These are phyloP conservation scores for Cucumis hystrix DNA, from an alignment of 306 rosid species.

Conservation along the genomic window DNA sequence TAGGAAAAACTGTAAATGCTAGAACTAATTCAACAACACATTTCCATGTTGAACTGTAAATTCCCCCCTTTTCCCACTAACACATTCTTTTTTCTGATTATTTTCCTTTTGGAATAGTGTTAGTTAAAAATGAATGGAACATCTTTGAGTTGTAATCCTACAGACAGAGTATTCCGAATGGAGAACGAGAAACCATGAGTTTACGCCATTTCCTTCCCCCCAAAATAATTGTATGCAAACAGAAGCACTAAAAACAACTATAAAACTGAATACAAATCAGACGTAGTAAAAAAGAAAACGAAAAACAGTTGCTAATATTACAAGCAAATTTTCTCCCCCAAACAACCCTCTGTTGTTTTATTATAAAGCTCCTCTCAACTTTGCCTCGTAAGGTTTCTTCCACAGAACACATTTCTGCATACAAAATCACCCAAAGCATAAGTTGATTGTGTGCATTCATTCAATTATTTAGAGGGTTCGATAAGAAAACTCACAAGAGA, in stretches of 20 bases:
- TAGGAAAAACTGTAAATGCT: neutral
- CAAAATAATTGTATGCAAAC: neutral
- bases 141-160: neutral
- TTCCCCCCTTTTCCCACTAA: neutral
- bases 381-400: neutral
- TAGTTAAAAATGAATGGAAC: neutral
- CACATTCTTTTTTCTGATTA: too few relatives aligned
- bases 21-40: neutral
- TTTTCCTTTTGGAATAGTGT: neutral
- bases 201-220: neutral
- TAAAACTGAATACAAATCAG: neutral
- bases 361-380: neutral
- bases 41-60: neutral
- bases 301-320: neutral
- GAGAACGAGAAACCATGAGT: neutral
- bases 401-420: slow-evolving; percentile 10
- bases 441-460: too few relatives aligned
- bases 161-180: neutral
- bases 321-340: neutral
- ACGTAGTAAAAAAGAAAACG: neutral
- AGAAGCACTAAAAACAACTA: neutral
- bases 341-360: slow-evolving; percentile 2
- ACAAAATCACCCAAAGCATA: neutral
- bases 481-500: slow-evolving; percentile 44
- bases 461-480: neutral